Evolutionary conservation across 2,329 filamentous ascomycete species (phyloP), one percentile per base, ranked within the genome.

Genomic region (Aspergillus fijiensis): DNA sequence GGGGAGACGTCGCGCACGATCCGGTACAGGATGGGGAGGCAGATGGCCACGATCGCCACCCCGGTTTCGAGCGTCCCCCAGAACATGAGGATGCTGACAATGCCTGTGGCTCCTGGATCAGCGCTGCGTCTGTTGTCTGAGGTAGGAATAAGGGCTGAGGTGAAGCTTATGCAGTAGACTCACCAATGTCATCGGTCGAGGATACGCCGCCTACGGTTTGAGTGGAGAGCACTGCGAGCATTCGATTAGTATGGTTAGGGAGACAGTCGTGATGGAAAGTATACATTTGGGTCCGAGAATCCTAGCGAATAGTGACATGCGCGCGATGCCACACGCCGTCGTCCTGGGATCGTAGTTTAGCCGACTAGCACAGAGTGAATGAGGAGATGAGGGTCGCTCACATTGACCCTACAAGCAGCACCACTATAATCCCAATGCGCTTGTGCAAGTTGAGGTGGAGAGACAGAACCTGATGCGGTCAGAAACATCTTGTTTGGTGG

Each of bases 61-160:
- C 49, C 49, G 25, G 29, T 51, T 12, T 51, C 49, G 5, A 51
- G 27, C 49, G 33, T 51, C 10, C 11, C 10, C 27, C 49, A 33
- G 49, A 51, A 51, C 49, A 51, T 51, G 25, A 51, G 25, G 25
- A 51, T 51, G 49, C 49, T 51, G 49, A 51, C 49, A 10, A 29
- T 51, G 4, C 23, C 49, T 51, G 10, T n/a, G 12, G 9, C 5
- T 3, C 2, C n/a, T 27, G 27, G 7, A 9, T 27, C 9, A 27
- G 7, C 27, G 7, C 27, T 2, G 27, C 6, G 27, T 27, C 23
- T 23, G 23, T 23, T 23, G 23, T 4, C 23, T 4, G 23, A 23
- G 23, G 23, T 3, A 23, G 23, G 23, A 3, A 23, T 23, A 23
- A 23, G 23, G 2, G 3, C 23, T 23, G 23, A 9, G 27, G 7